These are phyloP conservation scores for Trichothecium sympodiale DNA, from an alignment of 2,329 filamentous ascomycete species.

Conservation along the genomic window DNA sequence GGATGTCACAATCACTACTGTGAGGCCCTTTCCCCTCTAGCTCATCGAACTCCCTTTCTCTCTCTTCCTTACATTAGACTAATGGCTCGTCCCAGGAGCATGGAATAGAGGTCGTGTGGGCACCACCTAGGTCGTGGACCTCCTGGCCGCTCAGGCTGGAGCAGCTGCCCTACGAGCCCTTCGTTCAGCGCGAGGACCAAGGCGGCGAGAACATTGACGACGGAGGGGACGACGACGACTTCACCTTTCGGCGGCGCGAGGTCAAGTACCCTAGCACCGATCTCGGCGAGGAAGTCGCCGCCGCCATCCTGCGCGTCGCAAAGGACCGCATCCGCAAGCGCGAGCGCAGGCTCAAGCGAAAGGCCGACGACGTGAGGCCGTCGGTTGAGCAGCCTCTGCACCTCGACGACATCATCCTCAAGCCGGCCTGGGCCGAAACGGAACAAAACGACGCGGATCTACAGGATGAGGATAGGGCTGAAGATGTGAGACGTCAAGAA, in stretches of 20 bases:
- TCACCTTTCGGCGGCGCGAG: slow-evolving; percentile 35
- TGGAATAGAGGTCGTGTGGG: slow-evolving; percentile 28
- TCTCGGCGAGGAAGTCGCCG: slow-evolving; percentile 61
- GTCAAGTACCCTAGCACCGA: slow-evolving; percentile 40
- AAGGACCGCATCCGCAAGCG: slow-evolving; percentile 48
- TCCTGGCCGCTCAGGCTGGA: slow-evolving; percentile 67
- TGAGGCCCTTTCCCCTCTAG: slow-evolving; percentile 11
- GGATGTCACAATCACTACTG: slow-evolving; percentile 17
- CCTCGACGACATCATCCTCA: background rate
- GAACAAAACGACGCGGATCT: too few relatives aligned
- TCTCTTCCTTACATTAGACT: background rate
- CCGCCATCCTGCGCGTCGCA: slow-evolving; percentile 52
- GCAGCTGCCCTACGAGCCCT: slow-evolving; percentile 47
- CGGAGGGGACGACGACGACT: slow-evolving; percentile 35
- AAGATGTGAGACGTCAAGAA: background rate
- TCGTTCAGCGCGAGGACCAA: slow-evolving; percentile 28
- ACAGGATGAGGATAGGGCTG: too few relatives aligned
- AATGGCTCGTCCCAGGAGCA: slow-evolving; percentile 13
- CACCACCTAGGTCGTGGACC: slow-evolving; percentile 56
- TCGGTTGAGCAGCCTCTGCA: slow-evolving; percentile 5
- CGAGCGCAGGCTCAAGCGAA: slow-evolving; percentile 10
- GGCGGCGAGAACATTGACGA: background rate
- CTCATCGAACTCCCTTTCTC: too few relatives aligned
- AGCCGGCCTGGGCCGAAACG: background rate
- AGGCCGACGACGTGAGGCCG: background rate